Evolutionary conservation across 805 yeast species (phyloP), one percentile per base, ranked within the genome.

Genomic region (Barnettozyma sp.): DNA sequence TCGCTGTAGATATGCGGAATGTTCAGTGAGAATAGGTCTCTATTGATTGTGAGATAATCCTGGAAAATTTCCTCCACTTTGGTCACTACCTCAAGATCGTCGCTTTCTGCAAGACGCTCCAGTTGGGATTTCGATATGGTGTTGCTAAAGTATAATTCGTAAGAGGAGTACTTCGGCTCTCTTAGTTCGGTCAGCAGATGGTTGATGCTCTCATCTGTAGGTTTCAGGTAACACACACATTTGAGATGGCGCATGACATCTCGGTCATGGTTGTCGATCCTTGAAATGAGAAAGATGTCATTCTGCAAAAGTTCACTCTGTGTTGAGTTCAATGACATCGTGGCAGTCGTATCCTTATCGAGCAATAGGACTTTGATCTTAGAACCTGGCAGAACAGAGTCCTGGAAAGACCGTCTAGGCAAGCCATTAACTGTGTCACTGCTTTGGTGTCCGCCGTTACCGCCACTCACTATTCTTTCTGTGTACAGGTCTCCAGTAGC

Each of bases 101-200:
- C 99, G 3, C 84, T 73, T 56, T 86, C 95, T 0, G 98, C 97
- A 31, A 92, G 55, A 34, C 83, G 68, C 55, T 92, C 99, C 46
- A 92, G 58, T 44, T 84, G 82, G 18, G 78, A 66, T 59, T 90
- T 92, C 34, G 76, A 68, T 21, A 88, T 70, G 12, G 76, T 65
- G 55, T 87, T 87, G 54, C 76, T 82, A 66, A 90, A 86, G 50
- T 69, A 85, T 14, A 92, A 56, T 50, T 80, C 79, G 59, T 92
- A 92, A 23, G 67, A 69, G 23, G 78, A 73, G 60, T 87, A 92
- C 48, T 78, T 86, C 0, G 98, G 98, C 39, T 67, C 66, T 24
- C 71, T 61, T 35, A 92, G 62, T 57, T 92, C 99, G 18, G 71
- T 68, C 7, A 75, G 59, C 26, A 92, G 60, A 26, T 58, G 51